Conservation (phyloP, 345 rosid genomes). For the Arabis alpina region DNA sequence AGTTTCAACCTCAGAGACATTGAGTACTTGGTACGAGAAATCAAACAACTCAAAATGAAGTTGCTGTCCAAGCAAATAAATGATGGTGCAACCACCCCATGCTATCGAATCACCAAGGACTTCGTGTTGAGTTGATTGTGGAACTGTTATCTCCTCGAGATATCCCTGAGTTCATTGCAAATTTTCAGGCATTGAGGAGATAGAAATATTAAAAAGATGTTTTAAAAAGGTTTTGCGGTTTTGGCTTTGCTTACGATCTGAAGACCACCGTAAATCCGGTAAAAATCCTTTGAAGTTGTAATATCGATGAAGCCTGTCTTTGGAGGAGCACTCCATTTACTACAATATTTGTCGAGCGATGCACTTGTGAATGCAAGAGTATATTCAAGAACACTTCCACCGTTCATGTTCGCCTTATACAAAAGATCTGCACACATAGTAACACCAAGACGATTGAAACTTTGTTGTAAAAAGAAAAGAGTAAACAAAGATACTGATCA, state of each 20-base stretch:
- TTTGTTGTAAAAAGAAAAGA: background rate
- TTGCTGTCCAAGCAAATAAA: constrained; percentile 95
- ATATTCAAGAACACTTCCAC: constrained; percentile 91
- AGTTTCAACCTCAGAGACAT: constrained; percentile 92
- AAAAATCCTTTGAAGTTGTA: constrained; percentile 94
- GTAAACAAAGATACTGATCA: constrained; percentile 5
- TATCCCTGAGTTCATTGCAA: constrained; percentile 62
- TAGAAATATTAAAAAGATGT: background rate
- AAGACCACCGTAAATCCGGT: constrained; percentile 94
- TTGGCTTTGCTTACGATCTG: constrained; percentile 69
- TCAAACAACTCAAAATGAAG: constrained; percentile 97
- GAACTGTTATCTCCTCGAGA: constrained; percentile 71
- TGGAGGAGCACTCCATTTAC: constrained; percentile 96
- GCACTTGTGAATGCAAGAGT: constrained; percentile 99
- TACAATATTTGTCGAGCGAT: constrained; percentile 87
- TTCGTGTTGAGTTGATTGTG: constrained; percentile 57
- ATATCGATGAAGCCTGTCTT: constrained; percentile 96
- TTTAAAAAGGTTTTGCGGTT: constrained; percentile 18
- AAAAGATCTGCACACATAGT: constrained; percentile 69
- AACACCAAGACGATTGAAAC: constrained; percentile 25
- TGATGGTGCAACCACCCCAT: constrained; percentile 98
- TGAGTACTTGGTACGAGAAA: constrained; percentile 95
- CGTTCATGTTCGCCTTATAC: constrained; percentile 91
- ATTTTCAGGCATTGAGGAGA: constrained; percentile 1
- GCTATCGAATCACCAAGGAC: constrained; percentile 89